Evolutionary conservation across 371 early-diverging fungal species (phyloP), one percentile per base, ranked within the genome.

Genomic region (Actinomortierella ambigua): DNA sequence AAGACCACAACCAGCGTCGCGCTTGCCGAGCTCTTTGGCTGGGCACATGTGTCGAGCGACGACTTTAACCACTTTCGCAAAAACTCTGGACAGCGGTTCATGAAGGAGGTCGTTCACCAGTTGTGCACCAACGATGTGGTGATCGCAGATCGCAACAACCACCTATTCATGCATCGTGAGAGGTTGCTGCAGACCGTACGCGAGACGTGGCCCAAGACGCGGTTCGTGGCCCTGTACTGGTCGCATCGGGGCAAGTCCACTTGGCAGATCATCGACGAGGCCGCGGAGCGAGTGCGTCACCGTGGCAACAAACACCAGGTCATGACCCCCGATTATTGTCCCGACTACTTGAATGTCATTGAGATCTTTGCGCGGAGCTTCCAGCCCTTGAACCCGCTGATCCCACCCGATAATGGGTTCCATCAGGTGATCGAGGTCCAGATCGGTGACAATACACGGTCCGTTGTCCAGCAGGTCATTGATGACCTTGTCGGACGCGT

Each of bases 251-350:
- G 71, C 22, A 55, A 57, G 3, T 69, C 69, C 17, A 43, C 50
- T 11, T 61, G 71, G 2, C 57, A 70, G 34, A 75, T 90, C 44
- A 63, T 82, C 43, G 67, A 79, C 20, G 52, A 81, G 48, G 73
- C 83, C 6, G 67, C 69, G 8, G 55, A 77, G 23, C 79, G 93
- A 8, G 83, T 94, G 11, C 49, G 64, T 42, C 29, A 28, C 48
- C 85, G 94, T 47, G 94, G 93, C 6, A 86, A 90, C 39, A 82
- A 88, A 55, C 94, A 94, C 57, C 93, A 91, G 75, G 77, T 78
- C 17, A 60, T 93, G 44, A 92, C 89, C 0, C 92, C 94, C 0
- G 55, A 59, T 24, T 76, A 79, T 23, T 80, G 83, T 3, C 80
- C 78, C 0, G 81, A 84, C 0, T 89, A 77, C 57, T 68, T 71